Evolutionary conservation across 257 asterid species (phyloP).

Genomic region (Fraxinus cuspidata): DNA sequence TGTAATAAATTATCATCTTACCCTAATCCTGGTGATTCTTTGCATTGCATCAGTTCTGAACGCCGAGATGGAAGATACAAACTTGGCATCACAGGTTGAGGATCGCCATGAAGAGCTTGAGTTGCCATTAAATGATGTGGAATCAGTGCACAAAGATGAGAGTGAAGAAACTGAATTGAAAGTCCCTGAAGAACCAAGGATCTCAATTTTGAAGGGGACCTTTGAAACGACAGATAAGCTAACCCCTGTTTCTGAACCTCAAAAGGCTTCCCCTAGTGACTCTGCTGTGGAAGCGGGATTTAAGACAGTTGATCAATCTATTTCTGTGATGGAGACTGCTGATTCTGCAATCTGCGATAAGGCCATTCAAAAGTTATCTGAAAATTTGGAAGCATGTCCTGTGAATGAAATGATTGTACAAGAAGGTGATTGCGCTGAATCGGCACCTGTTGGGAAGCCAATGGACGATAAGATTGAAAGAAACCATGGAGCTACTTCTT

Average conservation of each 20-base stretch:
- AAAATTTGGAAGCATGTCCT: conserved; percentile 28
- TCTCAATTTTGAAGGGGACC: conserved; percentile 21
- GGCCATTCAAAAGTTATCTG: conserved; percentile 28
- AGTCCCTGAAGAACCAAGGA: conserved; percentile 27
- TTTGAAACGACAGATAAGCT: conserved; percentile 27
- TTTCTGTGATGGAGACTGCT: conserved; percentile 37
- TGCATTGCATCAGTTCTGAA: conserved; percentile 48
- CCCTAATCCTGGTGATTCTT: conserved; percentile 23
- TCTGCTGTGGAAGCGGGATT: conserved; percentile 34
- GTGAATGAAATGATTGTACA: conserved; percentile 31
- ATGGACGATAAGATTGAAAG: conserved; percentile 35
- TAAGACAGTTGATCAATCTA: conserved; percentile 30
- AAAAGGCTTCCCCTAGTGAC: conserved; percentile 22
- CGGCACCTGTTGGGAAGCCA: conserved; percentile 32
- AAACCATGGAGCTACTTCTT: conserved; percentile 25
- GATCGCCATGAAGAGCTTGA: conserved; percentile 33
- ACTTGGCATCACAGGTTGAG: conserved; percentile 30
- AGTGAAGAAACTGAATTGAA: conserved; percentile 31
- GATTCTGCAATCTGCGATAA: conserved; percentile 33
- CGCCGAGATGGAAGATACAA: conserved; percentile 41
- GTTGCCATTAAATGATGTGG: conserved; percentile 30
- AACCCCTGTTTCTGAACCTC: conserved; percentile 31
- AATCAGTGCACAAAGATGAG: conserved; percentile 27
- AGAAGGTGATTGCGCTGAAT: conserved; percentile 41
- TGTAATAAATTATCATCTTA: neutral